Conservation (phyloP, 331 rosid genomes). For the Erythrophleum ivorense region DNA sequence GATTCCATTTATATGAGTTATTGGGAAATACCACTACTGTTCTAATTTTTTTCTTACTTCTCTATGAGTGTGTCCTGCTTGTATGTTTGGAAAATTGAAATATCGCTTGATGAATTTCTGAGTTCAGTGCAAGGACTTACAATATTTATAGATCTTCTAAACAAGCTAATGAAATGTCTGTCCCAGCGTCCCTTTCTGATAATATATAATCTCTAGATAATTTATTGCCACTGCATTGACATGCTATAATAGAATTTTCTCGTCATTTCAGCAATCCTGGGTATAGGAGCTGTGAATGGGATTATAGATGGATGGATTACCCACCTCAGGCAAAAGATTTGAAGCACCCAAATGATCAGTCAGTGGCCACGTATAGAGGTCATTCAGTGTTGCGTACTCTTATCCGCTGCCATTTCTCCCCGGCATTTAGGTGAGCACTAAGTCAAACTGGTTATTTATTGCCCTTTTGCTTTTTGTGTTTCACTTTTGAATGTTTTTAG, state of each 20-base stretch:
- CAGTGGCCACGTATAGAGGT: slow-evolving; percentile 87
- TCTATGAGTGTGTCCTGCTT: background rate
- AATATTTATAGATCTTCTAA: slow-evolving; percentile 6
- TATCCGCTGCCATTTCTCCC: slow-evolving; percentile 93
- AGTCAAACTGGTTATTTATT: slow-evolving; percentile 12
- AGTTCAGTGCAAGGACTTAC: slow-evolving; percentile 7
- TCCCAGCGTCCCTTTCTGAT: slow-evolving; percentile 4
- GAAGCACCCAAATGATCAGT: slow-evolving; percentile 82
- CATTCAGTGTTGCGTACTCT: slow-evolving; percentile 89
- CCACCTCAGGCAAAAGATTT: slow-evolving; percentile 65
- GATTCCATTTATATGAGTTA: background rate
- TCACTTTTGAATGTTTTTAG: slow-evolving; percentile 6
- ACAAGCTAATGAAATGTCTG: slow-evolving; percentile 18
- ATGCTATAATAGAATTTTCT: slow-evolving; percentile 16
- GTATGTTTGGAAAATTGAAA: slow-evolving; percentile 11
- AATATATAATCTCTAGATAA: slow-evolving; percentile 35
- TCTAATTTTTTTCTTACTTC: background rate
- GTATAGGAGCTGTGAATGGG: slow-evolving; percentile 73
- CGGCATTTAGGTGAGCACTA: slow-evolving; percentile 70
- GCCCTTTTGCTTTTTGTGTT: slow-evolving; percentile 19
- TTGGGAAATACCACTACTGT: background rate
- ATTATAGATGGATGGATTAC: slow-evolving; percentile 96
- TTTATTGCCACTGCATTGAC: slow-evolving; percentile 22
- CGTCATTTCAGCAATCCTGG: slow-evolving; percentile 56
- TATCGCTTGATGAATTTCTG: background rate